These are phyloP conservation scores for Hydnomerulius pinastri DNA, from an alignment of 768 basidiomycete genomes.

Conservation along the genomic window DNA sequence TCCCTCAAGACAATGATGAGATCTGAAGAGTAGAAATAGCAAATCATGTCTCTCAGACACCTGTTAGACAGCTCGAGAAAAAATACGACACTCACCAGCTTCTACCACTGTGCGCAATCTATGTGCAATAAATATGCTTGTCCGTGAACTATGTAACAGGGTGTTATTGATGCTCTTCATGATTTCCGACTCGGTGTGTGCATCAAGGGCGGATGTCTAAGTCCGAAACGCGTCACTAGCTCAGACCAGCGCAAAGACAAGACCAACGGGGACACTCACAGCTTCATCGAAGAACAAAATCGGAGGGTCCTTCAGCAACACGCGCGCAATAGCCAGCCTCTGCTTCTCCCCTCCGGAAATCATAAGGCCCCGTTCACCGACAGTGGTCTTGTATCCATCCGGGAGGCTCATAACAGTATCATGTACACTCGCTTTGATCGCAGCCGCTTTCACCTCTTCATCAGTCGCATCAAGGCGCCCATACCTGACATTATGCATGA, in stretches of 20 bases:
- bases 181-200: constrained; percentile 90
- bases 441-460: constrained; percentile 84
- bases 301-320: constrained; percentile 90
- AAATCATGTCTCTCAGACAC: neutral
- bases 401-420: constrained; percentile 78
- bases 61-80: constrained; percentile 1
- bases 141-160: constrained; percentile 75
- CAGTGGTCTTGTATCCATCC: constrained; percentile 85
- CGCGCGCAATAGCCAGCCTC: constrained; percentile 89
- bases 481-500: constrained; percentile 95
- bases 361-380: constrained; percentile 97
- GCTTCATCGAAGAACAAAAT: constrained; percentile 99
- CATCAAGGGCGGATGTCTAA: constrained; percentile 94
- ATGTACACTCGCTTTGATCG: constrained; percentile 86
- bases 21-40: constrained; percentile 45
- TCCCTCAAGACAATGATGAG: constrained; percentile 91
- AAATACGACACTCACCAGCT: constrained; percentile 56
- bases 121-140: constrained; percentile 97
- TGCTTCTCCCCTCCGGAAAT: constrained; percentile 99
- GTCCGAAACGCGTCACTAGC: neutral
- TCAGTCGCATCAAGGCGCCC: constrained; percentile 86
- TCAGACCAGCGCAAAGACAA: constrained; percentile 1
- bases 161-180: constrained; percentile 91
- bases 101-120: constrained; percentile 87
- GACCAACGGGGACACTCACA: constrained; percentile 46